These are phyloP conservation scores for Aurinia saxatilis DNA, from an alignment of 345 rosid genomes.

Conservation along the genomic window DNA sequence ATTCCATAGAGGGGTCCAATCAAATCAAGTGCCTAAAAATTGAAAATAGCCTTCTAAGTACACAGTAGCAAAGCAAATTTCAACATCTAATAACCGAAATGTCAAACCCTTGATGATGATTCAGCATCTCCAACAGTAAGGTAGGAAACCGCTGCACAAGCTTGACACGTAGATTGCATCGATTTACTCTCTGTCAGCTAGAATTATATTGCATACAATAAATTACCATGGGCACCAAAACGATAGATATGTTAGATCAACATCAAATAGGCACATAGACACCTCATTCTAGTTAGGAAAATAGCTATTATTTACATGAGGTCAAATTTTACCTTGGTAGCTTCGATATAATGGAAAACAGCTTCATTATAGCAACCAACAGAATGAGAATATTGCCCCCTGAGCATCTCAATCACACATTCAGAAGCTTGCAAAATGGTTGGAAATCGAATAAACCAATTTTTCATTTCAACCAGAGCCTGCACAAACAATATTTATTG, in stretches of 20 bases:
- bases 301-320: not conserved
- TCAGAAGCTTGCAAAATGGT: slow-evolving; percentile 89
- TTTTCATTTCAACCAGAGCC: slow-evolving; percentile 91
- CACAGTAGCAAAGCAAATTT: not conserved
- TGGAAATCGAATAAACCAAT: slow-evolving; percentile 80
- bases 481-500: slow-evolving; percentile 27
- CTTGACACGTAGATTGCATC: slow-evolving; percentile 84
- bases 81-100: slow-evolving; percentile 2
- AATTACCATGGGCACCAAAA: not conserved
- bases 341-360: slow-evolving; percentile 87
- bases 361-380: slow-evolving; percentile 95
- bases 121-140: slow-evolving; percentile 91
- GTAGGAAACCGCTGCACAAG: slow-evolving; percentile 92
- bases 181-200: slow-evolving; percentile 89
- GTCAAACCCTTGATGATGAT: slow-evolving; percentile 74
- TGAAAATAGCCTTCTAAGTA: slow-evolving; percentile 4
- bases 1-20: slow-evolving; percentile 76
- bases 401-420: slow-evolving; percentile 90
- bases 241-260: not conserved
- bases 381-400: slow-evolving; percentile 95
- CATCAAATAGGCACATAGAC: not conserved
- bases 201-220: slow-evolving; percentile 12
- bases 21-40: slow-evolving; percentile 77
- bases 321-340: slow-evolving; percentile 54
- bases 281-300: not conserved